phyloP scores from a whole-genome alignment of 1,139 yeast genomes.

The Meyerozyma elateridarum region DNA sequence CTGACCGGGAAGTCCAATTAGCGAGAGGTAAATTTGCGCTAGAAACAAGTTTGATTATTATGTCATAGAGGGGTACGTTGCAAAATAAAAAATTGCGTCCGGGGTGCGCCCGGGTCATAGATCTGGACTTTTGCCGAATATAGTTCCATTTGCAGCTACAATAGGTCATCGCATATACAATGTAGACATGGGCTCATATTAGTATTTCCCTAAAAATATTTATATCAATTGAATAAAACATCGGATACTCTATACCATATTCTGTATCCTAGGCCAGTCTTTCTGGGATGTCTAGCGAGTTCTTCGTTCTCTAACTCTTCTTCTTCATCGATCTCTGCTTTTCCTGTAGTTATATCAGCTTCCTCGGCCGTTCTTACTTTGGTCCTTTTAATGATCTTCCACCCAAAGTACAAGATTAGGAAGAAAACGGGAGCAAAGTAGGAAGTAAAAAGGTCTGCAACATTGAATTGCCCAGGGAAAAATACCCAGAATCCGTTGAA shows the following conservation, averaged over 20 bases:
- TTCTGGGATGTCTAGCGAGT: constrained; percentile 16
- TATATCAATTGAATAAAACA: constrained; percentile 14
- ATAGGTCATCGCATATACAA: no score
- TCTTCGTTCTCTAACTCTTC: constrained; percentile 23
- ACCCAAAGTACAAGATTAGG: constrained; percentile 22
- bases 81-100: no score
- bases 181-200: no score
- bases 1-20: no score
- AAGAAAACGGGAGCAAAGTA: constrained; percentile 38
- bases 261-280: constrained; percentile 18
- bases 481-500: constrained; percentile 42
- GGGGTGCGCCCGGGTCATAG: no score
- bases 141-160: no score
- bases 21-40: no score
- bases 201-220: no score
- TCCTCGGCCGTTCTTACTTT: constrained; percentile 26
- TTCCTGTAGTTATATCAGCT: constrained; percentile 36
- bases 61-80: no score
- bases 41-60: no score
- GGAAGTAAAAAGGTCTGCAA: constrained; percentile 33
- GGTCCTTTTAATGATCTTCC: constrained; percentile 35
- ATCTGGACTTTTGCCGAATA: no score
- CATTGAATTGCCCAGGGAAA: constrained; percentile 35
- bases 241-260: constrained; percentile 16
- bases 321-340: constrained; percentile 31